These are phyloP conservation scores for Neocatenulostroma microsporum DNA, from an alignment of 2,329 filamentous ascomycete species.

Conservation along the genomic window DNA sequence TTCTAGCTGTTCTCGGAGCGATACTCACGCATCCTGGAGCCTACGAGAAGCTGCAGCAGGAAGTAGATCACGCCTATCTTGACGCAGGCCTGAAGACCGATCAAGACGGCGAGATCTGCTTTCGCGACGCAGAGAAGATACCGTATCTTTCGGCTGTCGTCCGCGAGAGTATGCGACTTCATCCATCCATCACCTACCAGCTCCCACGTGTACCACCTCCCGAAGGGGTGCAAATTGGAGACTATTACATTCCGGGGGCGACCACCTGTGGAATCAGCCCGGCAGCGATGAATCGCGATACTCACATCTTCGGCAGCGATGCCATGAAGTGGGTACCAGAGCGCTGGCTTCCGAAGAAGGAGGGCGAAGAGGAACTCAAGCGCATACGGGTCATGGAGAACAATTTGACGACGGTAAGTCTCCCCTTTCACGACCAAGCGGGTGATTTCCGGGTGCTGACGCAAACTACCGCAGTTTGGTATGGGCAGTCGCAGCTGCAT, in stretches of 20 bases:
- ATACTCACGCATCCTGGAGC: conserved; percentile 56
- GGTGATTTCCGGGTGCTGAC: no score
- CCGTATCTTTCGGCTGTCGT: conserved; percentile 70
- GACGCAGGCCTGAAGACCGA: no score
- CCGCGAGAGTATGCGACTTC: conserved; percentile 69
- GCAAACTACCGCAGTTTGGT: no score
- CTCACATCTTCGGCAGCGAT: conserved; percentile 64
- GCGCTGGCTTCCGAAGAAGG: conserved; percentile 58
- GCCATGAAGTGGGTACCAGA: conserved; percentile 61
- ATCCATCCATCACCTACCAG: no score
- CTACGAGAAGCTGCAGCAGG: conserved; percentile 50
- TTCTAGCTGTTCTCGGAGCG: no score
- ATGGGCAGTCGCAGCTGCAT: conserved; percentile 62
- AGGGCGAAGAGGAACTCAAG: no score
- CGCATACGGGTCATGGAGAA: no score
- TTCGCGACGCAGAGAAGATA: conserved; percentile 63
- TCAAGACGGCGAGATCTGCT: conserved; percentile 51
- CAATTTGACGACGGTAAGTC: no score
- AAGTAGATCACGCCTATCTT: conserved; percentile 55
- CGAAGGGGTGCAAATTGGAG: conserved; percentile 56
- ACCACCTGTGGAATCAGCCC: conserved; percentile 68
- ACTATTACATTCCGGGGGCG: conserved; percentile 56
- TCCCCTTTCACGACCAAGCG: no score
- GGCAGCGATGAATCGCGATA: conserved; percentile 64
- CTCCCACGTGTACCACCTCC: conserved; percentile 51